A percentile compares a stretch with the other conserved stretches of the same genome.
These are phyloP conservation scores for Bipolaris victoriae DNA, from an alignment of 2,329 filamentous ascomycete genomes.

Conservation along the genomic window DNA sequence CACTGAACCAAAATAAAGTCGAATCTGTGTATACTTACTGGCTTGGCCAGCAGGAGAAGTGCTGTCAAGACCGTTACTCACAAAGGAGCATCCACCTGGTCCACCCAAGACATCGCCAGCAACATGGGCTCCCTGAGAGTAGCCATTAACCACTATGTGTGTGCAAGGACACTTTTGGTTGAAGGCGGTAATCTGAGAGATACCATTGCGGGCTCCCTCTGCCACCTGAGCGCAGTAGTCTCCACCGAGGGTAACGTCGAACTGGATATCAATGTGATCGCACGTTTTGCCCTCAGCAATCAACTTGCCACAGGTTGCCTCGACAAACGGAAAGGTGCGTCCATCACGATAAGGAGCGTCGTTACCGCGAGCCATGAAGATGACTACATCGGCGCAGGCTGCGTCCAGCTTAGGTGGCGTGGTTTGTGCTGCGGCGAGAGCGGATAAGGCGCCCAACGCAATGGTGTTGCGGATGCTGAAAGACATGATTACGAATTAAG, in stretches of 20 bases:
- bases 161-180: slow-evolving; percentile 61
- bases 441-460: slow-evolving; percentile 25
- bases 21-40: slow-evolving; percentile 17
- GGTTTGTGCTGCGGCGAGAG: slow-evolving; percentile 20
- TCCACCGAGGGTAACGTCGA: slow-evolving; percentile 20
- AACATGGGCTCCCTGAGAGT: slow-evolving; percentile 66
- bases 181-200: slow-evolving; percentile 58
- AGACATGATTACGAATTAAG: slow-evolving; percentile 32
- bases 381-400: slow-evolving; percentile 27
- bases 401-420: slow-evolving; percentile 37
- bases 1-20: not conserved
- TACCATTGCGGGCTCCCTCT: slow-evolving; percentile 28
- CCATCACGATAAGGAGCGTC: slow-evolving; percentile 29
- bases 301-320: slow-evolving; percentile 30
- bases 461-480: slow-evolving; percentile 29
- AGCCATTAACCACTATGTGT: slow-evolving; percentile 64
- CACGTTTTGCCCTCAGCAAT: slow-evolving; percentile 28
- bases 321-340: slow-evolving; percentile 28
- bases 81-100: slow-evolving; percentile 27
- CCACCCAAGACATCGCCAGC: slow-evolving; percentile 65
- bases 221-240: slow-evolving; percentile 27
- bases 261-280: slow-evolving; percentile 33
- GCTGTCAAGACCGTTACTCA: slow-evolving; percentile 23
- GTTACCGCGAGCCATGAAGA: slow-evolving; percentile 34
- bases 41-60: slow-evolving; percentile 28